These are phyloP conservation scores for Mycena rebaudengoi DNA, from an alignment of 768 basidiomycete species.

Conservation along the genomic window DNA sequence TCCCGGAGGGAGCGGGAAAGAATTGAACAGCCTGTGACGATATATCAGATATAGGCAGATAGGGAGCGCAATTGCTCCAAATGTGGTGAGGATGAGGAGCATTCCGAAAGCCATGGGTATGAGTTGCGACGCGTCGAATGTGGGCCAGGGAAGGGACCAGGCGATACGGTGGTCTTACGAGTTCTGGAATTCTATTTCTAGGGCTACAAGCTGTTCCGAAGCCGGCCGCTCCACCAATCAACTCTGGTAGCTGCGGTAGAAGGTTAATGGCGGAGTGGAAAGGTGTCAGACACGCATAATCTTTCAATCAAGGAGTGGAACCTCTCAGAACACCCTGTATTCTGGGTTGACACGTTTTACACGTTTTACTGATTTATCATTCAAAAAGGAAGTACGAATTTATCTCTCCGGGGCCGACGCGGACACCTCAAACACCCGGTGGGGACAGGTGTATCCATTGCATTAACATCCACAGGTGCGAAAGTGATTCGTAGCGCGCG, in stretches of 20 bases:
- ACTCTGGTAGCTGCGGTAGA: conserved; percentile 1
- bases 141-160: neutral
- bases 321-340: conserved; percentile 4
- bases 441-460: neutral
- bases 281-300: neutral
- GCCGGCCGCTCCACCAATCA: neutral
- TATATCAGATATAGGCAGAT: conserved; percentile 2
- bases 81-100: neutral
- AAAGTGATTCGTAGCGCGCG: neutral
- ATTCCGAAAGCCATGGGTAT: neutral
- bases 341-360: too few species aligned
- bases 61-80: neutral
- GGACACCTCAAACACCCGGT: conserved; percentile 2
- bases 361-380: neutral
- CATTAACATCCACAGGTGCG: neutral
- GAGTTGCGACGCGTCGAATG: neutral
- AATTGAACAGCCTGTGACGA: neutral
- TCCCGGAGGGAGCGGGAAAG: conserved; percentile 37
- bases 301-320: conserved; percentile 1
- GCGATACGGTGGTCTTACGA: neutral
- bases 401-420: too few species aligned
- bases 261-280: neutral
- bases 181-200: neutral
- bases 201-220: neutral
- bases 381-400: neutral